These are phyloP conservation scores for Vanrija sp. DNA, from an alignment of 1,284 basidiomycete genomes.

Conservation along the genomic window DNA sequence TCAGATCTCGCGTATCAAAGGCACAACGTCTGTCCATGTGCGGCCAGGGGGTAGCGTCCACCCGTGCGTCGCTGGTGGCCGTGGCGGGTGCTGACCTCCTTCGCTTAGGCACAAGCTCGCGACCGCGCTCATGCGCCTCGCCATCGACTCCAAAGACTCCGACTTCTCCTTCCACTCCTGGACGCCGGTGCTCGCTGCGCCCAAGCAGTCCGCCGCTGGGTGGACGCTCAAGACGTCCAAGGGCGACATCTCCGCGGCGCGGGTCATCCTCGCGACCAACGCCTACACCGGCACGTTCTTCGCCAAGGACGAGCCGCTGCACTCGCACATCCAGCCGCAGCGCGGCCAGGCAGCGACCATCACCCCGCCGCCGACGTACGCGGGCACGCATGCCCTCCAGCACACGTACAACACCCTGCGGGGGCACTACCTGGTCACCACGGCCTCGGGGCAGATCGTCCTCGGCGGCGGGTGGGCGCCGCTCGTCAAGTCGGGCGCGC, in stretches of 20 bases:
- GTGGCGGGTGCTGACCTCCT: too few species aligned
- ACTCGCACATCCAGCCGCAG: conserved; percentile 13
- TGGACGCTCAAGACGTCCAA: conserved; percentile 17
- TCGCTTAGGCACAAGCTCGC: conserved; percentile 26
- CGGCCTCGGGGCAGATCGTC: conserved; percentile 14
- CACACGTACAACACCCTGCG: conserved; percentile 25
- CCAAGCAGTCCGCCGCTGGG: neutral
- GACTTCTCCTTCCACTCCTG: conserved; percentile 22
- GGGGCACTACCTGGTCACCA: conserved; percentile 24
- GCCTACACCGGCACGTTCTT: conserved; percentile 32
- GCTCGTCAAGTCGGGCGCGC: conserved; percentile 9
- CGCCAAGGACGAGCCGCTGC: conserved; percentile 3
- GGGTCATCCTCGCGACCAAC: conserved; percentile 31
- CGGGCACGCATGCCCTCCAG: conserved; percentile 12
- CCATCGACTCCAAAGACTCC: conserved; percentile 13
- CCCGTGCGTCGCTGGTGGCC: conserved; percentile 10
- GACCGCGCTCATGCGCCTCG: conserved; percentile 21
- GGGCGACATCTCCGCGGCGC: conserved; percentile 18
- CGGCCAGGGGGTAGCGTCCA: conserved; percentile 24
- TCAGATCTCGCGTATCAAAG: conserved; percentile 17
- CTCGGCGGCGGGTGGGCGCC: conserved; percentile 16
- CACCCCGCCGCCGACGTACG: conserved; percentile 27
- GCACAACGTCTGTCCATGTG: conserved; percentile 18
- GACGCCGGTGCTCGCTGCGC: conserved; percentile 21
- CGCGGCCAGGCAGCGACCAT: conserved; percentile 25